Base-by-base conservation (phyloP, 345 rosid genomes). In the Populus davidiana region DNA sequence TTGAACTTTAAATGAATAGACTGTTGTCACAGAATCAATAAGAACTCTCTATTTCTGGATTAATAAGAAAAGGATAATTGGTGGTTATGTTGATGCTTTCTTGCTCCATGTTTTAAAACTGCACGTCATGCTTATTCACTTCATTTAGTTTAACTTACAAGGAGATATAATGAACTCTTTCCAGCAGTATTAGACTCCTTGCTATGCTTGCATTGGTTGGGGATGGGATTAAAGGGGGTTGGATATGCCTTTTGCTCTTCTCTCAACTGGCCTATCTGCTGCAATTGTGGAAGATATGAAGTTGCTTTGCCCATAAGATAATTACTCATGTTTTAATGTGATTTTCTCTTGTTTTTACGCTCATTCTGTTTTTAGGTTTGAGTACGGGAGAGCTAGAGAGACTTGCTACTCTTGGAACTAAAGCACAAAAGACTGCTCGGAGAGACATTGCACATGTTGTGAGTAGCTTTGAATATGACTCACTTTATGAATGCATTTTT, bases 381-480 rank as follows among this genome's bases (percentile, higher is more conserved):
- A 90, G 69, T 79, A 69, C 50, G 31, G 90, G 89, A 83, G 89
- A 91, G 61, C 82, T 91, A 70, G 88, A 89, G 78, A 88, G 84
- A 78, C 93, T 94, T 83, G 98, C 98, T 67, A 86, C 47, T 38
- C 82, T 92, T 63, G 97, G 97, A 67, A 87, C 77, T 73, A 82
- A 59, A 81, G 91, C 82, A 49, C 89, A 83, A 78, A 94, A 94
- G 89, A 90, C 96, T 20, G 93, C 96, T 77, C 81, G 93, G 83
- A 89, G 97, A 83, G 98, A 94, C 82, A 92, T 92, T 80, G 92
- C 85, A 14, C 77, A 91, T 85, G 93, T 94, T 86, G 98, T 94
- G 87, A 91, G 98, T 89, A 73, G 69, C 77, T 70, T 72, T 36
- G 36, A 16, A 27, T 35, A 69, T 14, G 23, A 21, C 47, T 23